Evolutionary conservation across 2,329 filamentous ascomycete species (phyloP).

Genomic region (Rhytidhysteron rufulum): DNA sequence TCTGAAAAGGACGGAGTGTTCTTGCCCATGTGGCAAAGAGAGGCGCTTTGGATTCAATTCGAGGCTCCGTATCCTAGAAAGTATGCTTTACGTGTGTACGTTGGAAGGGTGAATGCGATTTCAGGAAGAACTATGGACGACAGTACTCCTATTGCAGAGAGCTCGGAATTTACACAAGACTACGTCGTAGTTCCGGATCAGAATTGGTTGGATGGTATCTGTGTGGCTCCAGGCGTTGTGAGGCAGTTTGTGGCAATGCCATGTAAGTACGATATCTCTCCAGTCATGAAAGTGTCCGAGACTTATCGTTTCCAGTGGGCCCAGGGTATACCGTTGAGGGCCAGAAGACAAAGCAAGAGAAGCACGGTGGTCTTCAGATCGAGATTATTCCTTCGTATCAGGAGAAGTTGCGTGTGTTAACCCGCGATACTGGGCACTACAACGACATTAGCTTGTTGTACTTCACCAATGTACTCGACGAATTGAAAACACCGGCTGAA

Average conservation of each 20-base stretch:
- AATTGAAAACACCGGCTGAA: constrained; percentile 1
- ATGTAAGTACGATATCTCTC: too few relatives aligned
- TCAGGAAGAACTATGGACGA: background rate
- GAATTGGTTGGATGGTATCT: background rate
- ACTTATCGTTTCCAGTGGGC: too few relatives aligned
- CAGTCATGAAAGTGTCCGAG: too few relatives aligned
- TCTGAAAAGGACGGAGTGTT: background rate
- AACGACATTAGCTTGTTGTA: background rate
- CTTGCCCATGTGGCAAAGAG: background rate
- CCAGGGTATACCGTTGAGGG: too few relatives aligned
- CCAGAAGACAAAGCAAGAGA: background rate
- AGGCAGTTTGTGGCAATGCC: background rate
- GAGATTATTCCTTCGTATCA: background rate
- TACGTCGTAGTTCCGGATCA: background rate
- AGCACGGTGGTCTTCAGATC: background rate
- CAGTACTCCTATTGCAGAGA: background rate
- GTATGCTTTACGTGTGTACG: background rate
- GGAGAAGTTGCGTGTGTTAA: too few relatives aligned
- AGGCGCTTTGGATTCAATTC: background rate
- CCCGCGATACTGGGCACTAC: constrained; percentile 1
- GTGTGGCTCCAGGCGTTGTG: background rate
- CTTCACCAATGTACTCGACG: background rate
- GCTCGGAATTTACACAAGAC: too few relatives aligned
- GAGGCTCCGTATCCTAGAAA: background rate
- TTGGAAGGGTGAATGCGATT: background rate